Base-by-base conservation (phyloP, 2,329 filamentous ascomycete species). In the Fusarium sp. region DNA sequence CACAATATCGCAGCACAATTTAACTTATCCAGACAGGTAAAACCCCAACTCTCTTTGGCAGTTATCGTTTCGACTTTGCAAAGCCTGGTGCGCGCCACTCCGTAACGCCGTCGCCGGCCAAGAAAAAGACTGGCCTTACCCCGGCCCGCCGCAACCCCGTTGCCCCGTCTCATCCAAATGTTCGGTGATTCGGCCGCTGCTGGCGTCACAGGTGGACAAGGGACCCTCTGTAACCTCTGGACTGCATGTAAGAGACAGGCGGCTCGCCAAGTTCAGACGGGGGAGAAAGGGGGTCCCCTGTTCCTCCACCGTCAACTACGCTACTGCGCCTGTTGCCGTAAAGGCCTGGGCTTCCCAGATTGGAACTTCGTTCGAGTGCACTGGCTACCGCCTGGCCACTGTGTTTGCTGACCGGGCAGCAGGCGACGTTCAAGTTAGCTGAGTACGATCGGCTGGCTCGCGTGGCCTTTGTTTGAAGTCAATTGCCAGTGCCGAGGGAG, bases 171-270 rank as follows among this genome's bases (percentile, higher is more conserved):
- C 58, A 66, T 69, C 65, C 65, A 68, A 63, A 33, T 70, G 54
- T 66, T 65, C 61, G 69, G 67, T 73, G 68, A 65, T 71, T 71
- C 64, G 69, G 60, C 42, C 65, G 59, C 52, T 52, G 72, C 68
- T 73, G 67, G 72, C 69, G 68, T 74, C 71, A 70, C 72, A 74
- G 72, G 69, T 67, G 65, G 55, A 51, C 68, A 72, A 61, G 72
- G 69, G 68, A 49, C 44, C 57, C 39, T 74, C 62, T 69, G 66
- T 65, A 59, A 59, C 62, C 59, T 52, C 52, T 58, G 44, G 38
- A 66, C 66, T 62, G 63, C 33, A 28, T 58, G 60, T 65, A 39
- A 65, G 52, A 64, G 60, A 64, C 45, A 65, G 62, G 60, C 60
- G 49, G 60, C 58, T 55, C 56, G 38, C 50, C 57, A 61, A 60